Percentiles rank a stretch among this genome's conserved stretches.
These are phyloP conservation scores for Oxytropis ochrocephala DNA, from an alignment of 306 rosid genomes.

Conservation along the genomic window DNA sequence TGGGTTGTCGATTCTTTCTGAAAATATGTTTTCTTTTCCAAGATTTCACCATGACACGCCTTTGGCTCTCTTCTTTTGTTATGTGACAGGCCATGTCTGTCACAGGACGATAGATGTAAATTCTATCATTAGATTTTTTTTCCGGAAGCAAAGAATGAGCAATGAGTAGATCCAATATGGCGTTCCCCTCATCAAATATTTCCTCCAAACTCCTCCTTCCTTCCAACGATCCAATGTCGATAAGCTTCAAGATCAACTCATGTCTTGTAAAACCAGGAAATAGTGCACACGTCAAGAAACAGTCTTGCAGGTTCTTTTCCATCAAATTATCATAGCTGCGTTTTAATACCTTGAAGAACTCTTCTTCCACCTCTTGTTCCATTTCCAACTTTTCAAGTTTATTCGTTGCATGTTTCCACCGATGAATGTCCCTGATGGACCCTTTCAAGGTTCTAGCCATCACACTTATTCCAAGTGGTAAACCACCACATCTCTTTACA, in stretches of 20 bases:
- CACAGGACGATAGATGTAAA: background rate
- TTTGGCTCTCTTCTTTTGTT: no score
- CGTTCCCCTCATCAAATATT: background rate
- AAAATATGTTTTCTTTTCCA: no score
- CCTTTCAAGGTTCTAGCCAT: slow-evolving; percentile 15
- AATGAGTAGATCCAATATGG: background rate
- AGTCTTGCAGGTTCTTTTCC: background rate
- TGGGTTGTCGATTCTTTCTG: background rate
- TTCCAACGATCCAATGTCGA: background rate
- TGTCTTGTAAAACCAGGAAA: background rate
- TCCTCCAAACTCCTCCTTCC: background rate
- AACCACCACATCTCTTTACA: background rate
- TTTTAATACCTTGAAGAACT: slow-evolving; percentile 7
- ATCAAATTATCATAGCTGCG: slow-evolving; percentile 15
- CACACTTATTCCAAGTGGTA: slow-evolving; percentile 15
- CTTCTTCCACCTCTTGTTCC: slow-evolving; percentile 14
- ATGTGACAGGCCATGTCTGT: background rate
- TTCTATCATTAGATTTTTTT: no score
- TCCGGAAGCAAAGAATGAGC: background rate
- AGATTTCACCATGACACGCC: background rate
- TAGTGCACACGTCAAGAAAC: slow-evolving; percentile 16
- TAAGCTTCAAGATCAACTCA: background rate
- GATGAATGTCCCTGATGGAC: background rate
- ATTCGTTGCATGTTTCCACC: background rate
- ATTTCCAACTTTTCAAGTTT: background rate